Evolutionary conservation across 202 grass and related monocot genomes (phyloP), one percentile per base, ranked within the genome.

Genomic region (Miscanthus sacchariflorus): DNA sequence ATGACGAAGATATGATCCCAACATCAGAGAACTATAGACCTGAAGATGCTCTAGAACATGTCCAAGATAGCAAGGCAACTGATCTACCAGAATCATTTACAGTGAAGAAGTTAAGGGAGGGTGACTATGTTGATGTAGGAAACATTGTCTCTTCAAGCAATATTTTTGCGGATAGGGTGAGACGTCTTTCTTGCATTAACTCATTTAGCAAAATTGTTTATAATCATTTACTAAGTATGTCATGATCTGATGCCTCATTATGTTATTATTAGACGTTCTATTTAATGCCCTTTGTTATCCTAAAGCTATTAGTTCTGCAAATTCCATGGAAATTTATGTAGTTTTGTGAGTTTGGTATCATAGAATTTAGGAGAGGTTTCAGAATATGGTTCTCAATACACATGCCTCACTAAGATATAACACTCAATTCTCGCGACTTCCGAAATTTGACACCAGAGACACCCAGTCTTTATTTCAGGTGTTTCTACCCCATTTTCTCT

Each of bases 161-260:
- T 88, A 49, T 72, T 79, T 91, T 84, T 90, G 17, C 84, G 49
- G 89, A 93, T 75, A 93, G 90, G 91, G 94, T 95, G 86, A 91
- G 81, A 74, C 78, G 19, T 86, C 40, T 82, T 81, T 82, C 67
- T 42, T 50, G 18, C 17, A 44, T 44, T 45, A 67, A 28, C 75
- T 68, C 59, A 58, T 85, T 44, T 61, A 73, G 9, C 8, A 4
- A 50, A 25, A 74, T 50, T 87, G 11, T 74, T 90, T 83, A n/a
- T 74, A 21, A 79, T 65, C 28, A 52, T 79, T 65, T 49, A 30
- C 44, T 59, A 39, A 68, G 12, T 36, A 24, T 52, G 42, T 19
- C 46, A 73, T 68, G 77, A 58, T 54, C 9, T 44, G 45, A 48
- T 59, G 56, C 4, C 11, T 56, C 5, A 38, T 61, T 81, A 72